Base-by-base conservation (phyloP, 306 rosid genomes). In the Argentina anserina region DNA sequence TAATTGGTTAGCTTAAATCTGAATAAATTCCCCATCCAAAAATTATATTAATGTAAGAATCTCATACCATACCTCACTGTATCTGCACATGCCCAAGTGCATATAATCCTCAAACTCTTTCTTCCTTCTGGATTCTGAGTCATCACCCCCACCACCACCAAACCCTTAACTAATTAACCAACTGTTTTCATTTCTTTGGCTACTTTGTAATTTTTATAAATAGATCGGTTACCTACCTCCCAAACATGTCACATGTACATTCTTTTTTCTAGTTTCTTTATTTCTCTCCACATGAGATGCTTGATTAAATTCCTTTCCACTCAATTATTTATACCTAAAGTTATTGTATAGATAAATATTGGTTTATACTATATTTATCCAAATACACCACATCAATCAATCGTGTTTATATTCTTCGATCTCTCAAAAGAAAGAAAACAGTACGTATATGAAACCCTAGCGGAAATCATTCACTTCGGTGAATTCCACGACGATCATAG, bases 161-260 rank as follows among this genome's bases (percentile, higher is more conserved):
- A 69, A 34, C 81, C 71, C 68, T 82, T 79, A 79, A 79, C 86
- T 64, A 72, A 79, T 83, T 63, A 73, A 72, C 76, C 71, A 73
- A 67, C 75, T 78, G 72, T 70, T 79, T 78, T 67, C 52, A 72
- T 83, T 66, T 76, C 63, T 47, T 76, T 33, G 55, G 31, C 43
- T 49, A 55, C 75, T 73, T 52, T 21, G 18, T 49, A 9, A 14
- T 43, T 2, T 68, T 36, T 71, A 78, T 58, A 47, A 58, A 17
- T 52, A 68, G 68, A 75, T 82, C 81, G 80, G 81, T 73, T 82
- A 82, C 87, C 89, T 72, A 78, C 84, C 85, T 68, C 69, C 77
- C 79, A 64, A 82, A 82, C 87, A 78, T 68, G 36, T 75, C 87
- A 85, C 87, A 80, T 85, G 88, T 55, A 39, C 29, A 45, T 47